phyloP scores from a whole-genome alignment of 768 basidiomycete genomes.

The Lentinula lateritia region DNA sequence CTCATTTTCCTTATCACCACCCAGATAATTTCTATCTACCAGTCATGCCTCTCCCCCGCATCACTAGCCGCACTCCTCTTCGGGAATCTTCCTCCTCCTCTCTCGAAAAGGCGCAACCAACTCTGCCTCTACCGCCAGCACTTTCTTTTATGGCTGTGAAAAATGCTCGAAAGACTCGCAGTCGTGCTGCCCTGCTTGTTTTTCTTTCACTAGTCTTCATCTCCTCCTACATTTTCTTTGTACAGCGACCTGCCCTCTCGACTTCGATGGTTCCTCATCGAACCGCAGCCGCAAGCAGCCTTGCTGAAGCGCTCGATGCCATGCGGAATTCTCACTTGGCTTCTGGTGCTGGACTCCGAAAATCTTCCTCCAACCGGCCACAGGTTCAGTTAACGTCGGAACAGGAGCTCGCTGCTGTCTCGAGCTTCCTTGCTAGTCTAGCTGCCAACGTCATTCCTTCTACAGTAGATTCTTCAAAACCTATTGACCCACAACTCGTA shows the following conservation, averaged over 20 bases:
- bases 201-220: conserved; percentile 46
- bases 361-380: conserved; percentile 20
- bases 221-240: conserved; percentile 51
- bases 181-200: conserved; percentile 49
- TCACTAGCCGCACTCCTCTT: conserved; percentile 29
- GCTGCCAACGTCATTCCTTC: conserved; percentile 72
- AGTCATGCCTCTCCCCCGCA: conserved; percentile 2
- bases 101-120: conserved; percentile 13
- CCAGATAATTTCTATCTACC: neutral
- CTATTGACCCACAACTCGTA: conserved; percentile 77
- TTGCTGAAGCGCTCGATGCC: conserved; percentile 23
- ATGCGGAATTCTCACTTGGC: conserved; percentile 28
- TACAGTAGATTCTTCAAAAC: conserved; percentile 51
- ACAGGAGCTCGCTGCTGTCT: conserved; percentile 72
- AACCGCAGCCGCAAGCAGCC: neutral
- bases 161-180: conserved; percentile 41
- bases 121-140: conserved; percentile 13
- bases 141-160: conserved; percentile 25
- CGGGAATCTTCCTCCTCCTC: conserved; percentile 20
- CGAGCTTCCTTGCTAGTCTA: conserved; percentile 67
- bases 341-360: conserved; percentile 9
- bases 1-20: neutral
- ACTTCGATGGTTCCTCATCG: conserved; percentile 27
- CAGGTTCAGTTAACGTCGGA: conserved; percentile 42
- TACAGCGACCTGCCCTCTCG: conserved; percentile 36